These are phyloP conservation scores for Garcia nutans DNA, from an alignment of 345 rosid species.

Conservation along the genomic window DNA sequence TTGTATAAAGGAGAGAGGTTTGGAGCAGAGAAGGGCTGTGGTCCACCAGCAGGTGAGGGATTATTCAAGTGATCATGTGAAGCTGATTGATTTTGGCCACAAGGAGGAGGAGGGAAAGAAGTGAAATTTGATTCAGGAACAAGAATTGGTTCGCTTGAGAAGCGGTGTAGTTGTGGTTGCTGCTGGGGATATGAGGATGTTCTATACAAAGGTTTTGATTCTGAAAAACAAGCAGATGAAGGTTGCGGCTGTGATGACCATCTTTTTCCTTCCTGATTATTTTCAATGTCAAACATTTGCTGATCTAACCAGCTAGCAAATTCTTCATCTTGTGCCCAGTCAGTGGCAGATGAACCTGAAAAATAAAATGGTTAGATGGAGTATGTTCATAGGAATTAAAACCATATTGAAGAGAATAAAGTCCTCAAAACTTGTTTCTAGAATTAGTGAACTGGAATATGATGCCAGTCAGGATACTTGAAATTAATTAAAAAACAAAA, in stretches of 20 bases:
- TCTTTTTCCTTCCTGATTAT: constrained; percentile 58
- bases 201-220: constrained; percentile 69
- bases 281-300: constrained; percentile 54
- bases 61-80: constrained; percentile 56
- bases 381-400: neutral
- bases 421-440: neutral
- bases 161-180: constrained; percentile 63
- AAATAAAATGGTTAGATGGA: constrained; percentile 12
- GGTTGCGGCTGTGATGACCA: constrained; percentile 83
- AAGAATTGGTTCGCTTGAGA: constrained; percentile 61
- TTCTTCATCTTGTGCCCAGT: constrained; percentile 87
- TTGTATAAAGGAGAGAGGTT: constrained; percentile 60
- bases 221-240: constrained; percentile 43
- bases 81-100: constrained; percentile 56
- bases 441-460: neutral
- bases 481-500: neutral
- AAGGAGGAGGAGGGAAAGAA: constrained; percentile 87
- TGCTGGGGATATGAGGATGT: constrained; percentile 86
- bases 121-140: constrained; percentile 68
- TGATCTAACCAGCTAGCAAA: constrained; percentile 70
- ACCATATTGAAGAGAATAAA: neutral
- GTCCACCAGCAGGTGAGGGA: constrained; percentile 49
- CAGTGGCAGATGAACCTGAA: constrained; percentile 89
- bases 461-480: neutral
- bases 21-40: constrained; percentile 59